A percentile compares a stretch with the other conserved stretches of the same genome.
Conservation (phyloP, 257 asterid species). For the Parsonsia alboflavescens region DNA sequence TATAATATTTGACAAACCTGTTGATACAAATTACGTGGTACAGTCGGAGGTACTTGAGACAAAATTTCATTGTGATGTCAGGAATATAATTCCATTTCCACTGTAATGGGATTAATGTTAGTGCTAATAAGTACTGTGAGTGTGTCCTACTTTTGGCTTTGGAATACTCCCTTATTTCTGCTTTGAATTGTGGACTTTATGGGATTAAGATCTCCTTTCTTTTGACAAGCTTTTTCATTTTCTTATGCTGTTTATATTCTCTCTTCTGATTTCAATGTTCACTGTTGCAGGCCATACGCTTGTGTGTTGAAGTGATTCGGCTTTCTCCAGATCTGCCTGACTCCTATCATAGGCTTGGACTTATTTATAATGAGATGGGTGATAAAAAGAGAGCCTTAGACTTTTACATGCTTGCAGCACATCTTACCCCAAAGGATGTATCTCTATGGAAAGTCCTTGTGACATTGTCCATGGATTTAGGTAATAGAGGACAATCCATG, state of each 20-base stretch:
- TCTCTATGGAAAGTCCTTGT: conserved; percentile 80
- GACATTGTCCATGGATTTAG: conserved; percentile 54
- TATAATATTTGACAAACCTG: not conserved
- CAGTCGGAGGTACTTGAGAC: not conserved
- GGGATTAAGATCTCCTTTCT: not conserved
- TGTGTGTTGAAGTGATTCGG: conserved; percentile 65
- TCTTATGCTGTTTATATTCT: conserved; percentile 12
- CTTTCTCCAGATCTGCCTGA: conserved; percentile 72
- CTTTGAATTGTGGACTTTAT: not conserved
- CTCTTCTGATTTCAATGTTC: conserved; percentile 21
- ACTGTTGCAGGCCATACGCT: conserved; percentile 53
- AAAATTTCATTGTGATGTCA: not conserved
- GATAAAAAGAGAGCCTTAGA: conserved; percentile 56
- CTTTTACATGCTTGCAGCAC: conserved; percentile 86
- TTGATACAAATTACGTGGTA: not conserved
- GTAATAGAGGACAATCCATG: conserved; percentile 59
- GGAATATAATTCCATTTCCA: not conserved
- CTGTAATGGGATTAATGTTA: not conserved
- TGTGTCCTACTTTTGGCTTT: not conserved
- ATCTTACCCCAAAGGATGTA: conserved; percentile 65
- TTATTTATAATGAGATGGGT: conserved; percentile 50
- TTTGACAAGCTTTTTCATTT: conserved; percentile 8
- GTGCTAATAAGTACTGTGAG: not conserved
- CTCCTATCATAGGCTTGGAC: conserved; percentile 78
- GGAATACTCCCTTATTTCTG: not conserved